Base-by-base conservation (phyloP, 495 filamentous ascomycete species). In the Choiromyces venosus region DNA sequence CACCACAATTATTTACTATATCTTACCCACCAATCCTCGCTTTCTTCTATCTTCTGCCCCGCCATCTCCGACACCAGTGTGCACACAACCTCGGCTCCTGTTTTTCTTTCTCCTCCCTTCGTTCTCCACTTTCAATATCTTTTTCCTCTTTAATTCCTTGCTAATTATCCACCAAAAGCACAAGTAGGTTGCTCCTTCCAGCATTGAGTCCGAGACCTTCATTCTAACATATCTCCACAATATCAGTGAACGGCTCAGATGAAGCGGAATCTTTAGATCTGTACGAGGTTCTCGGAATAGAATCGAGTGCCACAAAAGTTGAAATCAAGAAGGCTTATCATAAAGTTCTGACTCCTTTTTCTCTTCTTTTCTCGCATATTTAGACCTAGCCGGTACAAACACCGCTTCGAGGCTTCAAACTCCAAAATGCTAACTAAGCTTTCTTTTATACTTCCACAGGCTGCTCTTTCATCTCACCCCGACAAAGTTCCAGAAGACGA, bases 241-340 rank as follows among this genome's bases (percentile, higher is more conserved):
- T 40, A 67, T 18, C 70, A 84, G 83, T 84, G 83, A 82, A 79
- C 75, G 74, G 75, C 36, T 56, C 82, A 46, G 52, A 69, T 19
- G 87, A 88, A 61, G 86, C 64, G 36, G 75, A 73, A n/a, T 69
- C 76, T 42, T 76, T 77, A 73, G 78, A 80, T 46, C 72, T 81
- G 25, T 81, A 81, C 70, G 94, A 90, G 84, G 86, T 97, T 82
- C 88, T 99, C 66, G 91, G 89, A 61, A 85, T 97, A 76, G 83
- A 88, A 72, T 88, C 86, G 76, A 82, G 82, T 66, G 91, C 94
- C 52, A 89, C 84, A 80, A 91, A 92, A 79, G 87, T 90, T 76
- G 93, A 97, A 72, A 92, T 99, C 83, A 96, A 96, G 82, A 97
- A 97, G 82, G 96, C 95, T 56, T 99, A 97, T 83, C 92, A 94